Evolutionary conservation across 2,329 filamentous ascomycete species (phyloP).

Genomic region (Fusarium staphyleae): DNA sequence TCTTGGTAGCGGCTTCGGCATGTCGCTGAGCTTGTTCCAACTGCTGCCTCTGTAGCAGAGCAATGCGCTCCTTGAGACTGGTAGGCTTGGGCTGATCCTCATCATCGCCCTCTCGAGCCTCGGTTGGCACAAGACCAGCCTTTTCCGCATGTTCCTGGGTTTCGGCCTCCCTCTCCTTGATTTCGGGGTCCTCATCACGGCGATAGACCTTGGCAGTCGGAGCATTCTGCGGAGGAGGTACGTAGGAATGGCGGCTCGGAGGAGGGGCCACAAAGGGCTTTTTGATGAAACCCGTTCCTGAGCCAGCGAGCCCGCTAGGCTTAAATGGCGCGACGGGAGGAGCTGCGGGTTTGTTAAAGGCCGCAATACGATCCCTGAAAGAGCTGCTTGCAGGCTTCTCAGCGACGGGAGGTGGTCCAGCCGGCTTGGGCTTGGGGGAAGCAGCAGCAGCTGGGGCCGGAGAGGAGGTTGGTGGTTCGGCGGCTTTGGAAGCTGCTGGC

Average conservation of each 20-base stretch:
- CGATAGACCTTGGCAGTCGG: slow-evolving; percentile 79
- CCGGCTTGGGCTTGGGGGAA: slow-evolving; percentile 51
- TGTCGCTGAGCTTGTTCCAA: slow-evolving; percentile 85
- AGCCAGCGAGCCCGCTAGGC: slow-evolving; percentile 66
- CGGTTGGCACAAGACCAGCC: slow-evolving; percentile 64
- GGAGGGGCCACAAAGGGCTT: slow-evolving; percentile 97
- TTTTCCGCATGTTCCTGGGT: slow-evolving; percentile 71
- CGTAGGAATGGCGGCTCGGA: slow-evolving; percentile 88
- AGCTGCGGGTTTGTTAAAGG: slow-evolving; percentile 90
- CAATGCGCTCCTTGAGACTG: slow-evolving; percentile 94
- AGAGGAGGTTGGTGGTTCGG: slow-evolving; percentile 43
- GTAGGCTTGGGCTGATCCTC: slow-evolving; percentile 91
- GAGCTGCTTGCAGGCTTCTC: slow-evolving; percentile 80
- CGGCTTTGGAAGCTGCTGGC: slow-evolving; percentile 42
- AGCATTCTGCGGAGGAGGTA: slow-evolving; percentile 76
- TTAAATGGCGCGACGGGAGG: slow-evolving; percentile 92
- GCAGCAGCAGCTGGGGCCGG: slow-evolving; percentile 41
- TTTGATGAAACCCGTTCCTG: slow-evolving; percentile 80
- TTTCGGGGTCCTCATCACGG: slow-evolving; percentile 84
- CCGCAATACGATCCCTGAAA: slow-evolving; percentile 94
- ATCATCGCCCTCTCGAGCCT: slow-evolving; percentile 58
- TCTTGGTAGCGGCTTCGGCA: slow-evolving; percentile 78
- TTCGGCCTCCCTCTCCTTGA: slow-evolving; percentile 70
- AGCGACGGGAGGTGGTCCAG: slow-evolving; percentile 68
- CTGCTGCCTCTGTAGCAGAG: slow-evolving; percentile 91